Percentiles rank a stretch among this genome's conserved stretches.
Evolutionary conservation across 768 basidiomycete species (phyloP).

Genomic region (Lactarius deliciosus): DNA sequence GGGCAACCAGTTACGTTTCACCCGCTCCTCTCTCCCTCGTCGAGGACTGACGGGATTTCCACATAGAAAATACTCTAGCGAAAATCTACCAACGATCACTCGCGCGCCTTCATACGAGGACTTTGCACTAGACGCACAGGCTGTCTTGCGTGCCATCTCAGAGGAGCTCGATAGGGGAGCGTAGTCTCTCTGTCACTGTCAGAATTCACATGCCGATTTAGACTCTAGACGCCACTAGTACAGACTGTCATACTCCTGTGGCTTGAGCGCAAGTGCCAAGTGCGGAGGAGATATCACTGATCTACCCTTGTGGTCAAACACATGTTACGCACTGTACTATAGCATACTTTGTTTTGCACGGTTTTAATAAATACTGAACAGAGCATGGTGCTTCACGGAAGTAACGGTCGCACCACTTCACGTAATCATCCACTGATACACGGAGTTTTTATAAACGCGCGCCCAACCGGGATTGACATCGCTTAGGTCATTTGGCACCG

Average conservation of each 20-base stretch:
- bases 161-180: slow-evolving; percentile 15
- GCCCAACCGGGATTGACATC: background rate
- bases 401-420: background rate
- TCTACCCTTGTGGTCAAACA: background rate
- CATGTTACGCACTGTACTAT: background rate
- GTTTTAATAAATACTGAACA: background rate
- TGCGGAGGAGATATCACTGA: background rate
- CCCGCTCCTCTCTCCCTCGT: background rate
- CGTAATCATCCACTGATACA: background rate
- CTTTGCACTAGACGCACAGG: slow-evolving; percentile 21
- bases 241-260: background rate
- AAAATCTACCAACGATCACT: slow-evolving; percentile 7
- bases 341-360: background rate
- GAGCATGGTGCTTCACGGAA: background rate
- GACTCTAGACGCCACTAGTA: background rate
- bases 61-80: slow-evolving; percentile 24
- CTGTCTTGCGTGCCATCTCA: slow-evolving; percentile 21
- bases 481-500: slow-evolving; percentile 1
- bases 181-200: background rate
- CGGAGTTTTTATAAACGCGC: background rate
- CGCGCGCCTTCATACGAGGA: slow-evolving; percentile 7
- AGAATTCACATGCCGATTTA: background rate
- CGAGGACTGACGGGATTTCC: background rate
- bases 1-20: slow-evolving; percentile 21
- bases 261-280: background rate